Evolutionary conservation across 2,329 filamentous ascomycete species (phyloP).

Genomic region (Aureobasidium sp.): DNA sequence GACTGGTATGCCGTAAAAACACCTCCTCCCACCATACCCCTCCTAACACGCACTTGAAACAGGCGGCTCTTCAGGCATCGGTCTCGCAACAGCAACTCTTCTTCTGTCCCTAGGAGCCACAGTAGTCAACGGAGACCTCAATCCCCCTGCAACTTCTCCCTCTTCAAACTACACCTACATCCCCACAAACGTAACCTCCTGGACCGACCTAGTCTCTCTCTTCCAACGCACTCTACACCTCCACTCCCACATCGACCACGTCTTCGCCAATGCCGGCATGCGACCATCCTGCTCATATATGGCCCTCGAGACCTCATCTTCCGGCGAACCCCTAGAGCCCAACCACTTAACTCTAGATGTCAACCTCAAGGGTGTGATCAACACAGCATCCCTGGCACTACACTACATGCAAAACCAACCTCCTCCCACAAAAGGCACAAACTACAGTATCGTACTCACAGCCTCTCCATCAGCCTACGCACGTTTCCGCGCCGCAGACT

Average conservation of each 20-base stretch:
- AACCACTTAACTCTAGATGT: conserved; percentile 43
- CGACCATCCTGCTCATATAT: conserved; percentile 45
- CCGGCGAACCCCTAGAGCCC: conserved; percentile 34
- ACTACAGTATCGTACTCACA: conserved; percentile 59
- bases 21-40: conserved; percentile 22
- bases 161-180: conserved; percentile 29
- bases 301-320: conserved; percentile 38
- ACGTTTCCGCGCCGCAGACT: conserved; percentile 57
- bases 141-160: conserved; percentile 35
- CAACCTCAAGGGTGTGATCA: conserved; percentile 47
- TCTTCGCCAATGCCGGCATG: conserved; percentile 51
- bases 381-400: conserved; percentile 44
- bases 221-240: conserved; percentile 56
- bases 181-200: conserved; percentile 43
- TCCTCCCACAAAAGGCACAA: not conserved
- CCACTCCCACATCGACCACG: conserved; percentile 49
- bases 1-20: not conserved
- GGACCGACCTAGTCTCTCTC: conserved; percentile 55
- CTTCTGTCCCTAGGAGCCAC: conserved; percentile 60
- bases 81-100: conserved; percentile 59
- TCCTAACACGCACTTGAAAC: conserved; percentile 33
- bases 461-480: conserved; percentile 58
- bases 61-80: conserved; percentile 66
- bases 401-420: conserved; percentile 53
- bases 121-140: conserved; percentile 63